These are phyloP conservation scores for Rhododendron mucronatum DNA, from an alignment of 148 eudicot species.

Conservation along the genomic window DNA sequence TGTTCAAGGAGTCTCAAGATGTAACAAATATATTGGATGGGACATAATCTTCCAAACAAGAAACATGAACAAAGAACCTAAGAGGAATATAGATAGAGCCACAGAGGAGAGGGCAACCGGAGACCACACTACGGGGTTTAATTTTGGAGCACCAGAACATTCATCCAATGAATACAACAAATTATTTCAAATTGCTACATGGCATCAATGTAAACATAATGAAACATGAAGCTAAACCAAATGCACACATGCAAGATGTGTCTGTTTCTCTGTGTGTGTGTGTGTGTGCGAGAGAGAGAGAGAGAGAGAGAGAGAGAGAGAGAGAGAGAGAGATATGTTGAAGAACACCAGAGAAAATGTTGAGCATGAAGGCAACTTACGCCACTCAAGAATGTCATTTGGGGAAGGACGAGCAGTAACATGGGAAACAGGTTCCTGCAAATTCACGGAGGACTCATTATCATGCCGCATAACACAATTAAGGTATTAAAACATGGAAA, in stretches of 20 bases:
- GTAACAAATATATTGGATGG: neutral
- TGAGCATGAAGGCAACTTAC: conserved; percentile 49
- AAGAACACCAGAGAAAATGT: neutral
- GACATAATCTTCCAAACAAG: neutral
- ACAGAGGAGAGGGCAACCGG: neutral
- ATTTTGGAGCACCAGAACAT: neutral
- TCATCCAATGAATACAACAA: neutral
- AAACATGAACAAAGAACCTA: neutral
- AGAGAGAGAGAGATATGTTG: neutral
- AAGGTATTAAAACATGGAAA: neutral
- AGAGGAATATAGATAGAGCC: neutral
- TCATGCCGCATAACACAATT: neutral
- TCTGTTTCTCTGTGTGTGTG: neutral
- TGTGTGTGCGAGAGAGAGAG: neutral
- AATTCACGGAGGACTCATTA: neutral
- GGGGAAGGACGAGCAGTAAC: conserved; percentile 89
- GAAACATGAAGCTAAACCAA: neutral
- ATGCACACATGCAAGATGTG: neutral
- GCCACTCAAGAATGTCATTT: conserved; percentile 96
- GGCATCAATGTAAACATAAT: neutral
- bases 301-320: neutral
- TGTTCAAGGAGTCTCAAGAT: neutral
- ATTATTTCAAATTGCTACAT: neutral
- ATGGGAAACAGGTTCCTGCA: conserved; percentile 90
- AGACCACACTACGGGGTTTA: neutral